Percentiles rank a stretch among this genome's conserved stretches.
phyloP scores from a whole-genome alignment of 306 rosid genomes.

The Quercus suber region DNA sequence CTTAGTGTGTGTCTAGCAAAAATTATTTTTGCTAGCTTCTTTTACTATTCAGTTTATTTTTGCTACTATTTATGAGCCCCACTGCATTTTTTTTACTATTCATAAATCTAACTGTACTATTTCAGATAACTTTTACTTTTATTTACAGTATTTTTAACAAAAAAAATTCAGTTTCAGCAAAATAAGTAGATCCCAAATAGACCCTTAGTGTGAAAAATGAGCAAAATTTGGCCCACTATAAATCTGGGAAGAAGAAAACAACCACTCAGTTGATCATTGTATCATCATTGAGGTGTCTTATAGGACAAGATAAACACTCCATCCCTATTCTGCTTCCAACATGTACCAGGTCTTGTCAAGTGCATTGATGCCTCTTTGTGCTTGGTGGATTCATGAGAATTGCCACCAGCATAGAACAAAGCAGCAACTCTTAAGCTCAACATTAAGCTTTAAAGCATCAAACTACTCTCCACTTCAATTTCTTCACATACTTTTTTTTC shows the following conservation, averaged over 20 bases:
- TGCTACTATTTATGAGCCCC: too few relatives aligned
- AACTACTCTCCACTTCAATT: background rate
- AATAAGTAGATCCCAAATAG: too few relatives aligned
- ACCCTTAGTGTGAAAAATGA: too few relatives aligned
- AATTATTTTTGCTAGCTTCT: too few relatives aligned
- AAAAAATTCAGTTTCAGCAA: too few relatives aligned
- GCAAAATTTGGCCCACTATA: background rate
- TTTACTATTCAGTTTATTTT: too few relatives aligned
- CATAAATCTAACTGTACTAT: too few relatives aligned
- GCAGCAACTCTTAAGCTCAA: background rate
- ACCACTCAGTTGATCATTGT: background rate
- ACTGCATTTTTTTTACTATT: too few relatives aligned
- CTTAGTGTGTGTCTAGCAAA: too few relatives aligned
- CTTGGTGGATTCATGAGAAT: background rate
- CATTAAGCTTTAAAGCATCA: background rate
- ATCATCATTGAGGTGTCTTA: background rate
- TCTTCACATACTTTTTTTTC: background rate
- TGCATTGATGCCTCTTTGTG: background rate
- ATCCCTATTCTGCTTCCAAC: background rate
- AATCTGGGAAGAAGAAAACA: background rate
- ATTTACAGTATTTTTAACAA: too few relatives aligned
- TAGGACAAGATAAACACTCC: background rate
- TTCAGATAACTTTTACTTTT: too few relatives aligned
- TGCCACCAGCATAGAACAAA: background rate
- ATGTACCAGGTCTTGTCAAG: background rate